Conservation (phyloP, 768 basidiomycete species). For the Lactarius hatsudake region DNA sequence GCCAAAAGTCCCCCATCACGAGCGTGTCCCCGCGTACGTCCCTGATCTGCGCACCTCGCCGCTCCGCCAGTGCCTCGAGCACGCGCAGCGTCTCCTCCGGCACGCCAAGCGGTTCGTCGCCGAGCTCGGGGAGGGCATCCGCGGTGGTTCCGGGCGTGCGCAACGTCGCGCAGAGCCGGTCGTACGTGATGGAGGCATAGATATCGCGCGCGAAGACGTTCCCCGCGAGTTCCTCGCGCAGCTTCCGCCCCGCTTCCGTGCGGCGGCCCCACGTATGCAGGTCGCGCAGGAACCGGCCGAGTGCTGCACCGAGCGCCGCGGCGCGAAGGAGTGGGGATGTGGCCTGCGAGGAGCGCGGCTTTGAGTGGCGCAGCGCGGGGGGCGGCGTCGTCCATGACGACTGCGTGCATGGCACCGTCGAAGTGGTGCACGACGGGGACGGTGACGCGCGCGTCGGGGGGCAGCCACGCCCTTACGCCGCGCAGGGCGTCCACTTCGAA, state of each 20-base stretch:
- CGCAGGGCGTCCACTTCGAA: conserved; percentile 51
- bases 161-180: conserved; percentile 38
- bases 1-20: conserved; percentile 73
- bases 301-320: conserved; percentile 46
- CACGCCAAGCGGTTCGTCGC: conserved; percentile 43
- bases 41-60: conserved; percentile 34
- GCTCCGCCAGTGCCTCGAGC: conserved; percentile 36
- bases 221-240: conserved; percentile 9
- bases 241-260: conserved; percentile 16
- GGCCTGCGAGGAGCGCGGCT: conserved; percentile 37
- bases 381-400: conserved; percentile 66
- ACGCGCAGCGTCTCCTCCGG: conserved; percentile 36
- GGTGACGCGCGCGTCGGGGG: conserved; percentile 40
- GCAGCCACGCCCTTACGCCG: conserved; percentile 41
- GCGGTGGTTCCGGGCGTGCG: neutral
- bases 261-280: conserved; percentile 48
- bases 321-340: conserved; percentile 34
- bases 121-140: conserved; percentile 29
- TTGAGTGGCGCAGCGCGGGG: conserved; percentile 40
- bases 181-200: conserved; percentile 44
- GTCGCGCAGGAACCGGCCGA: conserved; percentile 54
- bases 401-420: conserved; percentile 47
- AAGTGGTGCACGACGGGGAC: conserved; percentile 50
- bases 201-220: conserved; percentile 43
- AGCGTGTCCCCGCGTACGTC: conserved; percentile 33